These are phyloP conservation scores for Metschnikowia reukaufii DNA, from an alignment of 805 yeast genomes.

Conservation along the genomic window DNA sequence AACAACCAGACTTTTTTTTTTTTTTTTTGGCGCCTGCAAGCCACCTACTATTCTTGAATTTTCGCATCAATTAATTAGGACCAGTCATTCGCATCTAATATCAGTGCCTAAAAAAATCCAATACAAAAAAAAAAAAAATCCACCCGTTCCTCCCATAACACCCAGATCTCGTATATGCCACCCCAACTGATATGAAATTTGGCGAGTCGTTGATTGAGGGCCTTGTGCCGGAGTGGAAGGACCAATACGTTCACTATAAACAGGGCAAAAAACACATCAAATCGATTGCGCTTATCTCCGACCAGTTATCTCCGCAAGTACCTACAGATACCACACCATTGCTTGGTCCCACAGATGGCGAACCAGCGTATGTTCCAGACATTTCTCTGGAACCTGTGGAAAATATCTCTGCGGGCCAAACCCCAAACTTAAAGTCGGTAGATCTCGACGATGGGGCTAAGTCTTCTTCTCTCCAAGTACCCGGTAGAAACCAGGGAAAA, in stretches of 20 bases:
- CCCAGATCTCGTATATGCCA: neutral
- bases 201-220: conserved; percentile 66
- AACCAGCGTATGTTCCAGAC: conserved; percentile 5
- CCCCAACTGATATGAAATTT: conserved; percentile 66
- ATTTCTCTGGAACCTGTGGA: neutral
- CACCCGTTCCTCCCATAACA: neutral
- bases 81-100: too few relatives aligned
- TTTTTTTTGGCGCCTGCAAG: too few relatives aligned
- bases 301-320: conserved; percentile 14
- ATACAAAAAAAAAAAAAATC: neutral
- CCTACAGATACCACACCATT: conserved; percentile 20
- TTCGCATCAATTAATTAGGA: too few relatives aligned
- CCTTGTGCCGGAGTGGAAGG: conserved; percentile 85
- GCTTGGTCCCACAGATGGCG: conserved; percentile 11
- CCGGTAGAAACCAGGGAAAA: too few relatives aligned
- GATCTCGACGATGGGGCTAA: neutral
- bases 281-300: conserved; percentile 25
- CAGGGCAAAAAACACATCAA: conserved; percentile 56
- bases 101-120: too few relatives aligned
- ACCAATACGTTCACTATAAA: conserved; percentile 73
- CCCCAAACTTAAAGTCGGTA: neutral
- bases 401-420: too few relatives aligned
- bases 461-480: neutral
- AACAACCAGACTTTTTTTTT: too few relatives aligned
- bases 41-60: too few relatives aligned